These are phyloP conservation scores for Fusarium nodosum DNA, from an alignment of 2,329 filamentous ascomycete genomes.

Conservation along the genomic window DNA sequence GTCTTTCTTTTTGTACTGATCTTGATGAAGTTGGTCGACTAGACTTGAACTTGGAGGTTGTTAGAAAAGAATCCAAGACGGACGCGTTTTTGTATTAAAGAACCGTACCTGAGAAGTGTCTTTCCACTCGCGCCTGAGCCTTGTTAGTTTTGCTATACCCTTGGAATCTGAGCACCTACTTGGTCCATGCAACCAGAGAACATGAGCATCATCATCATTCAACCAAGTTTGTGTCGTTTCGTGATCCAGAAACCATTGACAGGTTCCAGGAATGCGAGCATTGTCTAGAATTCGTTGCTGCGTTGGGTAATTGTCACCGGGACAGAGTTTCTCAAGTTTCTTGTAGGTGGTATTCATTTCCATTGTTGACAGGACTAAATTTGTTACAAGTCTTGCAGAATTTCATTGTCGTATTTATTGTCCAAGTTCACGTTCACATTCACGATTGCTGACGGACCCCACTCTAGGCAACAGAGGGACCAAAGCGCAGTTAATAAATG, in stretches of 20 bases:
- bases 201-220: accelerated
- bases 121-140: constrained; percentile 6
- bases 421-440: background rate
- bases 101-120: background rate
- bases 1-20: accelerated
- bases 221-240: background rate
- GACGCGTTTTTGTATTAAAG: background rate
- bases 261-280: background rate
- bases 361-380: background rate
- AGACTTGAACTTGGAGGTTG: background rate
- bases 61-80: background rate
- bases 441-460: background rate
- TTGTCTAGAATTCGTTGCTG: constrained; percentile 5
- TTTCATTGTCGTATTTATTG: background rate
- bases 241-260: constrained; percentile 8
- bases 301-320: constrained; percentile 1
- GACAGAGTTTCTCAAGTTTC: background rate
- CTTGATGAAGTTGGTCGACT: background rate
- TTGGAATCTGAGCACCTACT: accelerated
- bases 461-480: background rate
- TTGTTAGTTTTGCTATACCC: background rate
- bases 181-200: constrained; percentile 23
- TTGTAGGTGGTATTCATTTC: accelerated
- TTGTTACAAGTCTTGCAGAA: too few species aligned
- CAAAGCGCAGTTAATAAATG: background rate